Evolutionary conservation across 768 basidiomycete species (phyloP).

Genomic region (Leccinum pellstonianum): DNA sequence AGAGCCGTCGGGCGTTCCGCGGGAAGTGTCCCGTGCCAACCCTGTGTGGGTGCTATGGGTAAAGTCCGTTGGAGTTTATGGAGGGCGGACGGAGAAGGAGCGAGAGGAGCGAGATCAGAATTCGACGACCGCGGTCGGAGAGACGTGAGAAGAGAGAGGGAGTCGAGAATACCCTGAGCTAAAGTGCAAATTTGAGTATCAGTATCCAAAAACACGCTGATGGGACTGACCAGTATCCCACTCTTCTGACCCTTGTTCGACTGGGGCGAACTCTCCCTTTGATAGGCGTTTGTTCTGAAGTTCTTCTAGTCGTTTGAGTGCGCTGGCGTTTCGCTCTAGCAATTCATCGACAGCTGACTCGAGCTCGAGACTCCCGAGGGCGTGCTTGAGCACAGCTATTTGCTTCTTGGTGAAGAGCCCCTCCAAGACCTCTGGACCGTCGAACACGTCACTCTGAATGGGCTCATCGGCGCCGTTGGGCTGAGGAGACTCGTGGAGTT

Average conservation of each 20-base stretch:
- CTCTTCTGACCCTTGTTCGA: slow-evolving; percentile 73
- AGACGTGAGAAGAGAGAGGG: slow-evolving; percentile 64
- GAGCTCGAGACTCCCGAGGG: slow-evolving; percentile 59
- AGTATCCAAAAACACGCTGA: slow-evolving; percentile 4
- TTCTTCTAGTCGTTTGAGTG: slow-evolving; percentile 61
- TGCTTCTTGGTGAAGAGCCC: slow-evolving; percentile 58
- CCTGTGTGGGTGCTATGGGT: slow-evolving; percentile 53
- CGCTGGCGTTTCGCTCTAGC: slow-evolving; percentile 61
- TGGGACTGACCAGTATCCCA: slow-evolving; percentile 70
- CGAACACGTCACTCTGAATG: slow-evolving; percentile 13
- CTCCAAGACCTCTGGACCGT: slow-evolving; percentile 46
- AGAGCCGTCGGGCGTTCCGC: slow-evolving; percentile 56
- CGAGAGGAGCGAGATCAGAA: slow-evolving; percentile 44
- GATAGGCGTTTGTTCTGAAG: slow-evolving; percentile 60
- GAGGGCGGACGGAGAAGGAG: slow-evolving; percentile 64
- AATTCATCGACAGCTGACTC: slow-evolving; percentile 70
- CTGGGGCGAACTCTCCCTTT: slow-evolving; percentile 43
- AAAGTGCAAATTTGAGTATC: slow-evolving; percentile 17
- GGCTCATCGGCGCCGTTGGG: slow-evolving; percentile 16
- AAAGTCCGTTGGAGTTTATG: slow-evolving; percentile 71
- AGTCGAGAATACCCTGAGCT: slow-evolving; percentile 75
- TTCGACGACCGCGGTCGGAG: slow-evolving; percentile 62
- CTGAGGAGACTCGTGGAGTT: background rate
- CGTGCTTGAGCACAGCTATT: slow-evolving; percentile 54
- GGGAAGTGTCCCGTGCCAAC: slow-evolving; percentile 77